Percentiles rank a stretch among this genome's conserved stretches.
These are phyloP conservation scores for Rhytidhysteron rufulum DNA, from an alignment of 2,329 filamentous ascomycete species.

Conservation along the genomic window DNA sequence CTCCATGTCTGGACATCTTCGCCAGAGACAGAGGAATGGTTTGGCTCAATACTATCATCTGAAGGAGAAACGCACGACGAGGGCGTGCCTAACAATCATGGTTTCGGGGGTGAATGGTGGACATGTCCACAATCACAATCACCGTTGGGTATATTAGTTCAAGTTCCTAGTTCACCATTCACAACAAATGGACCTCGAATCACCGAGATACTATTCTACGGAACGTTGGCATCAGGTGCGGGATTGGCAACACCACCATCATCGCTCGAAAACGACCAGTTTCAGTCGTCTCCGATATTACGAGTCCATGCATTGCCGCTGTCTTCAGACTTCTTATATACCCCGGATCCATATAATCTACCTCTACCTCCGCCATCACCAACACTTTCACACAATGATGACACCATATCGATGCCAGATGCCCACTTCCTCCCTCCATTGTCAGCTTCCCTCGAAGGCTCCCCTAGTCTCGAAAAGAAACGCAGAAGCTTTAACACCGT, in stretches of 20 bases:
- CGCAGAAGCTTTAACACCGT: slow-evolving; percentile 40
- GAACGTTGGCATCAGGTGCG: slow-evolving; percentile 21
- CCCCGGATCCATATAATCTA: slow-evolving; percentile 6
- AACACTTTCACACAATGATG: background rate
- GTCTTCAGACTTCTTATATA: slow-evolving; percentile 38
- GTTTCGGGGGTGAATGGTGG: slow-evolving; percentile 32
- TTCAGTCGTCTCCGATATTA: slow-evolving; percentile 19
- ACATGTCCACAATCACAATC: slow-evolving; percentile 32
- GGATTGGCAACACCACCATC: slow-evolving; percentile 31
- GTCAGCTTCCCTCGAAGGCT: slow-evolving; percentile 12
- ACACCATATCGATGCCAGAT: background rate
- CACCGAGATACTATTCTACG: slow-evolving; percentile 47
- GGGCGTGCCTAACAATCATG: slow-evolving; percentile 1
- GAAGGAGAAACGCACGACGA: no score
- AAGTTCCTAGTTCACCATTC: slow-evolving; percentile 15
- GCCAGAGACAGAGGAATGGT: slow-evolving; percentile 36
- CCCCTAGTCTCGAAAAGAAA: slow-evolving; percentile 31
- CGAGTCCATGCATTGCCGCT: slow-evolving; percentile 40
- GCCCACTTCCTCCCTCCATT: slow-evolving; percentile 29
- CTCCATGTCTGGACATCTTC: slow-evolving; percentile 36
- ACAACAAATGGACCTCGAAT: slow-evolving; percentile 13
- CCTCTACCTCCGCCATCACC: slow-evolving; percentile 18
- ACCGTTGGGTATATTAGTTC: slow-evolving; percentile 36
- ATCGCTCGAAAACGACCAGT: slow-evolving; percentile 20
- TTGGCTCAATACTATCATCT: slow-evolving; percentile 32